Conservation (phyloP, 1,139 yeast genomes). For the Arxiozyma slooffiae region DNA sequence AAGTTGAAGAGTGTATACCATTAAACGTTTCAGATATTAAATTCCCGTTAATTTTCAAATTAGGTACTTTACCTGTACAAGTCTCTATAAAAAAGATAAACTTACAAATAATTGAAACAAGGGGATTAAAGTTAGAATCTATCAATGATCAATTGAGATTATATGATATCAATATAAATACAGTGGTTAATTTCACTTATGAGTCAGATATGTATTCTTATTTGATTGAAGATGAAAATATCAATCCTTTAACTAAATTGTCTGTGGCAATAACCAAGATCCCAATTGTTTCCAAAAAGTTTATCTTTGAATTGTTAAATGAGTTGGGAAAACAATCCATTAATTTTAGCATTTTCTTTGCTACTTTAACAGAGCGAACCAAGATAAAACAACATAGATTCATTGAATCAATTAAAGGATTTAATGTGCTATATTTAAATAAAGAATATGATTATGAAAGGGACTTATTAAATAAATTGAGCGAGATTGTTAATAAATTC, state of each 20-base stretch:
- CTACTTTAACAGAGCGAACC: neutral
- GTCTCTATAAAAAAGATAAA: conserved; percentile 6
- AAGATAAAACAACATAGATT: no score
- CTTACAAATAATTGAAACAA: neutral
- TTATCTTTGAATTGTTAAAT: neutral
- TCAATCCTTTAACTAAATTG: neutral
- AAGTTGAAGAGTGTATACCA: conserved; percentile 11
- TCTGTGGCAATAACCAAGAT: neutral
- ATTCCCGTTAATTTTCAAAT: conserved; percentile 6
- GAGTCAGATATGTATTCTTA: neutral
- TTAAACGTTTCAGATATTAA: conserved; percentile 3
- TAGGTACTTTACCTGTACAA: conserved; percentile 23
- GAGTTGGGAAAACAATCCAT: neutral
- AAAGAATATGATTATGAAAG: neutral
- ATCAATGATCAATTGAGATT: neutral
- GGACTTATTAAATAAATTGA: neutral
- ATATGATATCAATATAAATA: neutral
- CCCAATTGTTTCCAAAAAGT: neutral
- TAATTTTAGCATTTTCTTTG: neutral
- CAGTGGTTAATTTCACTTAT: neutral
- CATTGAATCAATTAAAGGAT: neutral
- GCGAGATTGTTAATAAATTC: neutral
- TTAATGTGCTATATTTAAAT: neutral
- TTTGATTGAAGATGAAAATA: neutral
- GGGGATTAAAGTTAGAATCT: neutral